Evolutionary conservation across 352 stramenopile species (phyloP).

Genomic region (Globisporangium lucens): DNA sequence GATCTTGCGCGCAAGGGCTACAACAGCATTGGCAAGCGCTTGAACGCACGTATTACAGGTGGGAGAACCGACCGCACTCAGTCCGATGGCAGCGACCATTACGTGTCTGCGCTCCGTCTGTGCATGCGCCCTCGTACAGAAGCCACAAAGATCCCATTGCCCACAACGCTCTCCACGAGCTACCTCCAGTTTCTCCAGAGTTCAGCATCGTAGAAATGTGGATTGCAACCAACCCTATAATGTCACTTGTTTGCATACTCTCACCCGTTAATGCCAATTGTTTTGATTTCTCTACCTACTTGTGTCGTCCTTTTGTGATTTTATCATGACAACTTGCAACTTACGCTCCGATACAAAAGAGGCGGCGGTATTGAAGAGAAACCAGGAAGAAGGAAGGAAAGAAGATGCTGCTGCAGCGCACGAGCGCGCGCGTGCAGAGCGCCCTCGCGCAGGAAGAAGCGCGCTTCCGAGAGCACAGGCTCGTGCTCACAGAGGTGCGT

Average conservation of each 20-base stretch:
- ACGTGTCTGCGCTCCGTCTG: not conserved
- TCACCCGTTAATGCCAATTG: too few species aligned
- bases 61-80: not conserved
- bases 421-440: slow-evolving; percentile 29
- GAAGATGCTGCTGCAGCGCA: slow-evolving; percentile 35
- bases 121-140: slow-evolving; percentile 25
- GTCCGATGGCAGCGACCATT: not conserved
- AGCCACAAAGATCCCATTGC: slow-evolving; percentile 38
- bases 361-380: slow-evolving; percentile 3
- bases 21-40: slow-evolving; percentile 7
- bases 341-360: not conserved
- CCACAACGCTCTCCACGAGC: slow-evolving; percentile 11
- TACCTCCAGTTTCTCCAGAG: slow-evolving; percentile 8
- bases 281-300: too few species aligned
- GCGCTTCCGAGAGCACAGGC: slow-evolving; percentile 34
- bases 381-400: not conserved
- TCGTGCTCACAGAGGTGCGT: slow-evolving; percentile 44
- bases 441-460: slow-evolving; percentile 45
- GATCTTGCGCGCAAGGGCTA: not conserved
- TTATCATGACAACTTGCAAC: too few species aligned
- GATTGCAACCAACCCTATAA: not conserved
- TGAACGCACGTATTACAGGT: not conserved
- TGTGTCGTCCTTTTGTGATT: too few species aligned
- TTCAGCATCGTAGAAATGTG: not conserved
- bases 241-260: not conserved